Base-by-base conservation (phyloP, 75 land plant genomes). In the Pseudotsuga menziesii region DNA sequence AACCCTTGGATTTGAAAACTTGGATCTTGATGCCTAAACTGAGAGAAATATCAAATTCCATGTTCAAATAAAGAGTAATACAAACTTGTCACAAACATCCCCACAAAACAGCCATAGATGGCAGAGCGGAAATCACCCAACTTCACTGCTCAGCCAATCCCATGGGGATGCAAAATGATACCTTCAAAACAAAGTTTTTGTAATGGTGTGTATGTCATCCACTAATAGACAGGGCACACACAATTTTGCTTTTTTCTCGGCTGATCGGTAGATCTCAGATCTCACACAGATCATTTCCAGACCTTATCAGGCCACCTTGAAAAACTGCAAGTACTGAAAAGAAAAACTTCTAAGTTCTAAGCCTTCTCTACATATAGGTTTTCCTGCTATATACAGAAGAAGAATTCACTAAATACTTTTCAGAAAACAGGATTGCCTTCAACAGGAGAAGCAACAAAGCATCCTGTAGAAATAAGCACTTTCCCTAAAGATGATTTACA, bases 351-450 rank as follows among this genome's bases (percentile, higher is more conserved):
- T 19, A 19, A 60, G 61, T 19, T 4, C 61, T 22, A 20, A 3
- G 22, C 16, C n/a, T 48, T 48, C 23, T 19, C 26, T 72, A 72
- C 13, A 44, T 48, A 48, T 64, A 64, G 15, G 39, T 48, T n/a
- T 69, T 69, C 75, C 35, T 73, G 75, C 75, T 73, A 73, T 73
- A 55, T 73, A 73, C 75, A 73, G 44, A 26, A 73, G 35, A 55
- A 54, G 57, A 23, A 36, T 22, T 9, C 14, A 72, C 16, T 20
- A 72, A n/a, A 72, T 48, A 32, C 22, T 11, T 19, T 39, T 9
- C 44, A 71, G 74, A 22, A 72, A 48, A 48, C 41, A 72, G 74
- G 56, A 72, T 48, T 17, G 41, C 27, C 23, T 48, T 48, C 41
- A 16, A 20, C 4, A 73, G 56, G 48, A 32, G 26, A 15, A 25